These are phyloP conservation scores for Rhizopus sp. DNA, from an alignment of 371 early-diverging fungal species.

Conservation along the genomic window DNA sequence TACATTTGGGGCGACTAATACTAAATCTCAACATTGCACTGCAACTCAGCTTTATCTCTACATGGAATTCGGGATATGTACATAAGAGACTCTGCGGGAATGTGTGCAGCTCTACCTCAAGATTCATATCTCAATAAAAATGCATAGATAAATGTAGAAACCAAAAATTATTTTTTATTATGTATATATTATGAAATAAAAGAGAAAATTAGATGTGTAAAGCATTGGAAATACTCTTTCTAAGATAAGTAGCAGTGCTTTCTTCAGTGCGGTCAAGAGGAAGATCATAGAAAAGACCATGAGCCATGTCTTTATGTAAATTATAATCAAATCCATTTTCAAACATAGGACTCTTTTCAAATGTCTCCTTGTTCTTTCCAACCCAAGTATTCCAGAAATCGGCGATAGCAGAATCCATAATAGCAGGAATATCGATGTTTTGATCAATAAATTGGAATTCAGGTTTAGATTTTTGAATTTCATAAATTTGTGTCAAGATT, in stretches of 20 bases:
- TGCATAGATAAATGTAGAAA: no score
- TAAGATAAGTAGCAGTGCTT: conserved; percentile 70
- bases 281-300: conserved; percentile 79
- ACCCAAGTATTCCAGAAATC: conserved; percentile 74
- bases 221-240: conserved; percentile 15
- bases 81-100: no score
- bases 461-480: conserved; percentile 65
- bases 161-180: no score
- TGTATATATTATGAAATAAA: no score
- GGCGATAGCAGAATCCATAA: conserved; percentile 69
- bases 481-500: conserved; percentile 65
- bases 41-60: no score
- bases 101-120: no score
- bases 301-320: conserved; percentile 65
- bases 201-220: no score
- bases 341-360: conserved; percentile 29
- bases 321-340: conserved; percentile 49
- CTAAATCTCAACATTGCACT: no score
- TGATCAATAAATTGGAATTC: conserved; percentile 55
- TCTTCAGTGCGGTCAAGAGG: conserved; percentile 65
- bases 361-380: conserved; percentile 37
- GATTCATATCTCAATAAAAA: no score
- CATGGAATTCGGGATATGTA: no score
- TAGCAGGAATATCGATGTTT: conserved; percentile 59
- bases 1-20: no score